Evolutionary conservation across 139 green algal genomes (phyloP).

Genomic region (Eudorina sp.): DNA sequence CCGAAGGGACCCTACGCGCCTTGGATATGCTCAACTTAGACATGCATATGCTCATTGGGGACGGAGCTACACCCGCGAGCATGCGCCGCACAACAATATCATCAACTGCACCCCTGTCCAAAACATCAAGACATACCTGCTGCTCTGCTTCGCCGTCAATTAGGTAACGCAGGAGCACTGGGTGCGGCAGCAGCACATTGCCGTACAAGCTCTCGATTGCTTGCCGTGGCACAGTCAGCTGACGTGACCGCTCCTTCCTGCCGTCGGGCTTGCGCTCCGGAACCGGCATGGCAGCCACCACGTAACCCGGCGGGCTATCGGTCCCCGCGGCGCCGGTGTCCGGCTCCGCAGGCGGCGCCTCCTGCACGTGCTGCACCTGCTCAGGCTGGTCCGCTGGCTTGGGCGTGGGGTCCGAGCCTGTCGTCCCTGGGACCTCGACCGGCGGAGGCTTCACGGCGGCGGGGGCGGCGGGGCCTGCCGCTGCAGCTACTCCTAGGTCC

Average conservation of each 20-base stretch:
- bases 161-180: constrained; percentile 5
- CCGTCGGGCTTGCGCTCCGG: neutral
- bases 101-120: no score
- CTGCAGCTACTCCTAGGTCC: neutral
- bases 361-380: neutral
- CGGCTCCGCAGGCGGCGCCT: neutral
- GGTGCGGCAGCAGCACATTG: neutral
- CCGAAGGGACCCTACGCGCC: no score
- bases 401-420: neutral
- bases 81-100: no score
- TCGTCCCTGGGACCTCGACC: neutral
- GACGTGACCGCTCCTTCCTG: neutral
- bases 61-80: no score
- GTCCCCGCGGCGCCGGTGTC: neutral
- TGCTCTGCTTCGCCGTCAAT: constrained; percentile 5
- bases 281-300: neutral
- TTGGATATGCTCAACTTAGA: neutral
- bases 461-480: no score
- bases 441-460: neutral
- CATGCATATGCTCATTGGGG: neutral
- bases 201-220: constrained; percentile 28
- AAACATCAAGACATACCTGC: neutral
- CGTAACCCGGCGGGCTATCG: neutral
- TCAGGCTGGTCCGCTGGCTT: neutral
- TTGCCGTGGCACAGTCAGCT: constrained; percentile 12